Base-by-base conservation (phyloP, 768 basidiomycete species). In the Suillus luteus region DNA sequence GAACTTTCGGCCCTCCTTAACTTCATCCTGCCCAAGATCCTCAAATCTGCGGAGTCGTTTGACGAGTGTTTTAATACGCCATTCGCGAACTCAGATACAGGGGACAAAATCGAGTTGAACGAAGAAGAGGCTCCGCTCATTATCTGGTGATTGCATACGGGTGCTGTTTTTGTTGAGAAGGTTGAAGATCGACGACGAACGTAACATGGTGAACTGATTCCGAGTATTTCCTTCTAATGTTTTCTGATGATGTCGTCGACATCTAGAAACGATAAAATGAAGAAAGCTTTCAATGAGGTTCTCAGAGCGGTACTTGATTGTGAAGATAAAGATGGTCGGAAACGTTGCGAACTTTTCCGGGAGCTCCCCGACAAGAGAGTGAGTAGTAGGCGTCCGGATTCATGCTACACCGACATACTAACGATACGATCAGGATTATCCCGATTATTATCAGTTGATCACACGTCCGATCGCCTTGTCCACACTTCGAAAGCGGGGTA, bases 31-130 rank as follows among this genome's bases (percentile, higher is more conserved):
- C 94, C 94, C 15, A 95, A 93, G 78, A 88, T 99, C 73, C 99
- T 99, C 84, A 99, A 98, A 80, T 99, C 96, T 0, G 95, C 97
- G 65, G 96, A 98, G 76, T 96, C 95, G 22, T 99, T 99, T 75
- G 97, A 99, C 71, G 97, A 99, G 73, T 99, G 97, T 96, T 99
- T 99, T 84, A 99, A 98, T 79, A 97, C 96, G 1, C 97, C 97
- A 0, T 99, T 99, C 68, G 96, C 97, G 64, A 98, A 94, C 77
- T 94, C 95, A n/a, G 96, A 96, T 37, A 92, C 93, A 0, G 91
- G 92, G 10, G 97, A 99, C 79, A 97, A 96, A 85, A 96, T 99
- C 73, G 95, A 97, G 81, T 77, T 99, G 80, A 97, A 96, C 79
- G 97, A 99, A 91, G 97, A 99, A 91, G 97, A 99, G 81, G 92